Evolutionary conservation across 2,329 filamentous ascomycete genomes (phyloP), one percentile per base, ranked within the genome.

Genomic region (Calonectria honghensis): DNA sequence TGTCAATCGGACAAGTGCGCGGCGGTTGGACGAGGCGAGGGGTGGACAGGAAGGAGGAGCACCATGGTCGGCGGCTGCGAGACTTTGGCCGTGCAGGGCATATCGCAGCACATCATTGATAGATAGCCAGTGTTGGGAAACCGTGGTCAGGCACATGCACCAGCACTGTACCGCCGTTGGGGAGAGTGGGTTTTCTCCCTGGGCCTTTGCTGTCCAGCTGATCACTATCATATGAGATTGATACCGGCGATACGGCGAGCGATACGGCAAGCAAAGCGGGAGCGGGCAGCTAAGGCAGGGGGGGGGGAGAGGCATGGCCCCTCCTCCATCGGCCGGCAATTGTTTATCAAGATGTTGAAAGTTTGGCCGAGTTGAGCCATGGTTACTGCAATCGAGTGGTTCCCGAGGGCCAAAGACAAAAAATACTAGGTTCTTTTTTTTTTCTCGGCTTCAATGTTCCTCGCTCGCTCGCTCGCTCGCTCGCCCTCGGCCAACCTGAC

Each of bases 161-260:
- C n/a, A 24, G n/a, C 35, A 18, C n/a, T 39, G 29, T n/a, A 32
- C n/a, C 1, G 39, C 41, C 61, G 61, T 65, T 65, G 61, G 31
- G 29, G 20, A 54, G 24, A 35, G 39, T 45, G 61, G 61, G 61
- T 50, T 65, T 63, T 65, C 41, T n/a, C 45, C 20, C 35, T 31
- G 65, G 65, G 45, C 29, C 20, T 45, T 35, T 72, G 68, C 51
- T 63, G 68, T 66, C 68, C 74, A 64, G 70, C 64, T 76, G 77
- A 80, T 80, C 77, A 73, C 32, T 57, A 80, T 79, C 78, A 79
- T 63, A 63, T 80, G 69, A 79, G 79, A 79, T 80, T 76, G 79
- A 80, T 76, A 80, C 79, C 79, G 75, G 59, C 37, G 32, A 35
- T 35, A 35, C 32, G 32, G 59, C 37, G 32, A 27, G 59, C 37